These are phyloP conservation scores for Asclepias syriaca DNA, from an alignment of 257 asterid species.

Conservation along the genomic window DNA sequence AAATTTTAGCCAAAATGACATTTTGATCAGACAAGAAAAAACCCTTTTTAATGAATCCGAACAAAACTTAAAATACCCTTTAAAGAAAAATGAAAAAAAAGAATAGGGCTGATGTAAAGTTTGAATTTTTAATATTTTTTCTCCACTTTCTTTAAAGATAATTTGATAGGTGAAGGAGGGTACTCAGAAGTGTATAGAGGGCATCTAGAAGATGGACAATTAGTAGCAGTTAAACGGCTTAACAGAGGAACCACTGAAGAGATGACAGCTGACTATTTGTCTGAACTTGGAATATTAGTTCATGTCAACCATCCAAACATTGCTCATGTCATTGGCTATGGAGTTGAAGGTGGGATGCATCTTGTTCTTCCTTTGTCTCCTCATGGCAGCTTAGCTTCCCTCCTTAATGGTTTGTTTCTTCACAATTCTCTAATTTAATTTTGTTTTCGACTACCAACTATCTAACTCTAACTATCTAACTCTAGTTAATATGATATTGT, in stretches of 20 bases:
- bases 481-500: no score
- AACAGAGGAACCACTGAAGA: constrained; percentile 83
- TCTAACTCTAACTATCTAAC: no score
- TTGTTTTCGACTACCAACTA: no score
- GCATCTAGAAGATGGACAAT: constrained; percentile 63
- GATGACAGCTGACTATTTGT: constrained; percentile 81
- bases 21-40: no score
- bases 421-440: no score
- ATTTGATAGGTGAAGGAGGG: constrained; percentile 93
- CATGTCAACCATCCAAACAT: constrained; percentile 92
- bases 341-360: constrained; percentile 98
- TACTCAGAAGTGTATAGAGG: constrained; percentile 96
- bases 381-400: constrained; percentile 81
- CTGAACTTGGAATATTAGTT: constrained; percentile 92
- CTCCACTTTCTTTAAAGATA: constrained; percentile 31
- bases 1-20: no score
- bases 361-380: constrained; percentile 95
- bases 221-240: constrained; percentile 79
- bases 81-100: no score
- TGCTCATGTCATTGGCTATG: constrained; percentile 81
- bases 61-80: no score
- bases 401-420: constrained; percentile 47
- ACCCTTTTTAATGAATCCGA: no score
- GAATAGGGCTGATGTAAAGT: no score
- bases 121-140: neutral